Percentiles rank a stretch among this genome's conserved stretches.
These are phyloP conservation scores for Ophiosphaerella narmari DNA, from an alignment of 2,329 filamentous ascomycete species.

Conservation along the genomic window DNA sequence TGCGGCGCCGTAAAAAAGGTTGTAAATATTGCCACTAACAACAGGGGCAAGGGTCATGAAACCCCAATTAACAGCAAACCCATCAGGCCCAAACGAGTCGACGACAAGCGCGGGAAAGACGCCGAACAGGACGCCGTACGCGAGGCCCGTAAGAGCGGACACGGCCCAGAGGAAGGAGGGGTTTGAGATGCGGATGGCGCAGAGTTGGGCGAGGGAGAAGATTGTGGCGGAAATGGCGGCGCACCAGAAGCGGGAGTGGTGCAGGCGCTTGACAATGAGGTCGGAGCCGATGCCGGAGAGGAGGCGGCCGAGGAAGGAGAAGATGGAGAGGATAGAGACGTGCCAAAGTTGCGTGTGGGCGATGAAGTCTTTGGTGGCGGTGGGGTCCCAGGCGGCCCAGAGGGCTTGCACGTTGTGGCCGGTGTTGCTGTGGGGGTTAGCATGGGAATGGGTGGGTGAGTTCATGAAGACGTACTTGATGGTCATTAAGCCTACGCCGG, in stretches of 20 bases:
- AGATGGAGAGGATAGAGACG: constrained; percentile 89
- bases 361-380: constrained; percentile 73
- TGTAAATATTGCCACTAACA: constrained; percentile 87
- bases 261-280: constrained; percentile 78
- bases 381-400: constrained; percentile 83
- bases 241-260: constrained; percentile 88
- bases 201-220: constrained; percentile 79
- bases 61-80: constrained; percentile 94
- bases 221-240: constrained; percentile 76
- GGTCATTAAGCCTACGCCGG: constrained; percentile 94
- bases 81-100: constrained; percentile 87
- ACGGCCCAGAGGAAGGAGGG: constrained; percentile 78
- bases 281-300: constrained; percentile 80
- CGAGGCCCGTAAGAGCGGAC: constrained; percentile 82
- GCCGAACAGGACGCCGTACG: constrained; percentile 91
- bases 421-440: constrained; percentile 73
- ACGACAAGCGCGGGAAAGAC: constrained; percentile 86
- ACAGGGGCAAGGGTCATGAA: constrained; percentile 90
- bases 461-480: constrained; percentile 75
- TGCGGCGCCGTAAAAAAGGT: constrained; percentile 82
- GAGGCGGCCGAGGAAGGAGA: constrained; percentile 82
- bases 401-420: constrained; percentile 87
- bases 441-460: neutral
- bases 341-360: constrained; percentile 84
- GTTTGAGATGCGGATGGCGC: constrained; percentile 74